Percentiles rank a stretch among this genome's conserved stretches.
These are phyloP conservation scores for Jacaranda mimosifolia DNA, from an alignment of 257 asterid species.

Conservation along the genomic window DNA sequence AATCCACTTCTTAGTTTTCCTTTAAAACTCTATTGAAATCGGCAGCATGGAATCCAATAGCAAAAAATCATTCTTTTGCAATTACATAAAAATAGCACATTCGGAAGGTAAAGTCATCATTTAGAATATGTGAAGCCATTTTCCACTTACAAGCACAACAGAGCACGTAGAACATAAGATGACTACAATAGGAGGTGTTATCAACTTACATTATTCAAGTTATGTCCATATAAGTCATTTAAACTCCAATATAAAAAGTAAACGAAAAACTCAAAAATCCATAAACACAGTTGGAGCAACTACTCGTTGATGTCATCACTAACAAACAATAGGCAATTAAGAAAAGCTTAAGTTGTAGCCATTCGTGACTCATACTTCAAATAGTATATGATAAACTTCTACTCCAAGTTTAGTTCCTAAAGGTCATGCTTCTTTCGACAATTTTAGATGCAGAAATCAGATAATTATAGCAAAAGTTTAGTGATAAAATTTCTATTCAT, in stretches of 20 bases:
- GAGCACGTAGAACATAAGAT: not conserved
- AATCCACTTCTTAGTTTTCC: not conserved
- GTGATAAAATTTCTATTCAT: not conserved
- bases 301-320: not conserved
- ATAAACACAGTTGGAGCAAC: not conserved
- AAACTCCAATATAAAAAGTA: not conserved
- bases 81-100: not conserved
- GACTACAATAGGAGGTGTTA: not conserved
- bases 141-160: not conserved
- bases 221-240: not conserved
- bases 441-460: not conserved
- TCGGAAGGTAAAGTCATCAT: not conserved
- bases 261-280: not conserved
- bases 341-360: not conserved
- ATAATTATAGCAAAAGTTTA: not conserved
- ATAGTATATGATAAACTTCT: not conserved
- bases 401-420: constrained; percentile 19
- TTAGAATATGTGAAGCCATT: not conserved
- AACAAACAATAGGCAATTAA: constrained; percentile 5
- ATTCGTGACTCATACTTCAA: constrained; percentile 3
- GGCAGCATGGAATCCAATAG: not conserved
- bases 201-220: not conserved
- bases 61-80: not conserved
- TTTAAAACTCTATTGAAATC: not conserved
- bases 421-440: not conserved